Evolutionary conservation across 2,329 filamentous ascomycete genomes (phyloP).

Genomic region (Dothideomycetidae sp.): DNA sequence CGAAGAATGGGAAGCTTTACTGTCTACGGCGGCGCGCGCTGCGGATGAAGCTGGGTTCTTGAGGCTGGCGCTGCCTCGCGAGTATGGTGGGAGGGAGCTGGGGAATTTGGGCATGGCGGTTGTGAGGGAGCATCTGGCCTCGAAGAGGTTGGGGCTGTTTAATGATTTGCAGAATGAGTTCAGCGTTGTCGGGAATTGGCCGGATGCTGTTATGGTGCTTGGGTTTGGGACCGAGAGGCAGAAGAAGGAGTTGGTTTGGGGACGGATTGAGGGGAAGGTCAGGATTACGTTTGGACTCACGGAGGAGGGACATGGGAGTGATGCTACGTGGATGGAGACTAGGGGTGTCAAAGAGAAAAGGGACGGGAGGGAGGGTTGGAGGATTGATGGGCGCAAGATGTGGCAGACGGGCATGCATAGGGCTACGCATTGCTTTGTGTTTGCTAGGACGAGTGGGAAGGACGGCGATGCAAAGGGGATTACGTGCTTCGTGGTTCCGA

Average conservation of each 20-base stretch:
- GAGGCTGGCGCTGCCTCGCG: constrained; percentile 41
- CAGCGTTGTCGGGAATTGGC: constrained; percentile 48
- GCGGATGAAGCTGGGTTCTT: constrained; percentile 48
- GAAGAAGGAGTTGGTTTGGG: constrained; percentile 39
- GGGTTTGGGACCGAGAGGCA: constrained; percentile 45
- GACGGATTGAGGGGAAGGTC: constrained; percentile 39
- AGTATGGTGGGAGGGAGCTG: constrained; percentile 40
- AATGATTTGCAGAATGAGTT: constrained; percentile 53
- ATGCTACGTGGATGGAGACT: constrained; percentile 49
- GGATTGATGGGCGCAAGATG: constrained; percentile 46
- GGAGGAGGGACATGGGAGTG: constrained; percentile 47
- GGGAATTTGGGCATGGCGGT: constrained; percentile 50
- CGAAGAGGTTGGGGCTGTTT: constrained; percentile 45
- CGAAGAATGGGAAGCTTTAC: constrained; percentile 44
- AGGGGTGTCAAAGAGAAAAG: constrained; percentile 31
- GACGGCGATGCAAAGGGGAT: constrained; percentile 42
- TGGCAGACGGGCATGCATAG: constrained; percentile 52
- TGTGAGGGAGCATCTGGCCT: constrained; percentile 44
- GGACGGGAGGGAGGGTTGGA: constrained; percentile 34
- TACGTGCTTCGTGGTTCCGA: constrained; percentile 46
- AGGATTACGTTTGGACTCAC: constrained; percentile 48
- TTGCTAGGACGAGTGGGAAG: constrained; percentile 43
- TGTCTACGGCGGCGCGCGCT: constrained; percentile 34
- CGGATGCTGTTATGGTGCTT: constrained; percentile 47
- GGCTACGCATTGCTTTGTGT: constrained; percentile 48